Evolutionary conservation across 2,329 filamentous ascomycete genomes (phyloP).

Genomic region (Colletotrichum sp.): DNA sequence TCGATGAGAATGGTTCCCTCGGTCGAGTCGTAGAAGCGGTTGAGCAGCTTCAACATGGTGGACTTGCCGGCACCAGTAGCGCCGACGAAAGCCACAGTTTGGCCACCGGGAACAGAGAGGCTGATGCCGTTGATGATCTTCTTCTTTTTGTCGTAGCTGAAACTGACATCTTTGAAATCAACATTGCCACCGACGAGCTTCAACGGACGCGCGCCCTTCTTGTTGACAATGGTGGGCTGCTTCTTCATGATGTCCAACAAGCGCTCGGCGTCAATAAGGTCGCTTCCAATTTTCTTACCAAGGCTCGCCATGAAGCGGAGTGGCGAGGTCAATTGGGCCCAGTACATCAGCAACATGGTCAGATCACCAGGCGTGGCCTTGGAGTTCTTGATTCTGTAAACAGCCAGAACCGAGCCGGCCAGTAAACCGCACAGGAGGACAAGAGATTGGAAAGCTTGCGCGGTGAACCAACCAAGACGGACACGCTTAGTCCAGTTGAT

Average conservation of each 20-base stretch:
- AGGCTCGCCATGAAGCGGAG: slow-evolving; percentile 71
- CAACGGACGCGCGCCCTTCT: slow-evolving; percentile 53
- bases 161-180: slow-evolving; percentile 59
- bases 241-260: slow-evolving; percentile 64
- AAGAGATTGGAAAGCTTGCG: slow-evolving; percentile 39
- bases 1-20: slow-evolving; percentile 60
- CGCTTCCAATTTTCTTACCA: slow-evolving; percentile 60
- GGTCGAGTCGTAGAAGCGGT: slow-evolving; percentile 63
- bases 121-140: slow-evolving; percentile 59
- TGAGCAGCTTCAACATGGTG: slow-evolving; percentile 62
- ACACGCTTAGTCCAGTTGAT: slow-evolving; percentile 18
- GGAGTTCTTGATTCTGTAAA: slow-evolving; percentile 70
- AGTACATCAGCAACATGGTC: slow-evolving; percentile 74
- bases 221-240: slow-evolving; percentile 59
- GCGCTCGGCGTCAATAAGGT: slow-evolving; percentile 63
- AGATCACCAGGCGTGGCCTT: slow-evolving; percentile 70
- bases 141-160: slow-evolving; percentile 66
- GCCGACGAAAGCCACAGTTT: slow-evolving; percentile 65
- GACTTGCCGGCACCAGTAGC: slow-evolving; percentile 66
- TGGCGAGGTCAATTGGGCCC: slow-evolving; percentile 74
- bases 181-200: slow-evolving; percentile 58
- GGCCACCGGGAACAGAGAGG: slow-evolving; percentile 55
- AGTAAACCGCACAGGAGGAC: slow-evolving; percentile 74
- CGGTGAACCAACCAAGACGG: slow-evolving; percentile 18
- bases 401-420: slow-evolving; percentile 63